Evolutionary conservation across 257 asterid genomes (phyloP), one percentile per base, ranked within the genome.

Genomic region (Rubia yunnanensis): DNA sequence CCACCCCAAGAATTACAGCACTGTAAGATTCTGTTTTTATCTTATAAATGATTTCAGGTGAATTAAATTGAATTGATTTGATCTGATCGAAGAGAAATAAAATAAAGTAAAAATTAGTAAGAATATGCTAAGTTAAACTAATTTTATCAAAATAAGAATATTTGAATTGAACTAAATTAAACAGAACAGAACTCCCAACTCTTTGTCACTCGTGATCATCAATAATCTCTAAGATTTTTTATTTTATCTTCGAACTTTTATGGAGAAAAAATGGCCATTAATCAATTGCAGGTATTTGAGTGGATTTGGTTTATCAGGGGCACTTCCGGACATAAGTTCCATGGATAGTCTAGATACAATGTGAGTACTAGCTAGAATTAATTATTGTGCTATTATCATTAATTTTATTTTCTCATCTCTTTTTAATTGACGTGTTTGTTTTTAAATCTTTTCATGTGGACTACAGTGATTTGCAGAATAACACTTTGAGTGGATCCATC

Each of bases 1-100:
- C 79, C 0, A 69, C 63, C n/a, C 95, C 95, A 28, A 85, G 89
- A n/a, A 77, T 85, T 4, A 88, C 95, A n/a, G 67, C 92, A 30
- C 28, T 86, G 95, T 86, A 84, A 57, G 77, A 32, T 10, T 31
- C 23, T 44, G 20, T 44, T 44, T 14, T 13, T 14, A 2, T 14
- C 20, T n/a, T n/a, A n/a, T n/a, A n/a, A n/a, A n/a, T n/a, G n/a
- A n/a, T n/a, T n/a, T n/a, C n/a, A n/a, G n/a, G n/a, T n/a, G n/a
- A n/a, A n/a, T n/a, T n/a, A n/a, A n/a, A n/a, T n/a, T n/a, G n/a
- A n/a, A n/a, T n/a, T n/a, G n/a, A n/a, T n/a, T n/a, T n/a, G n/a
- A n/a, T n/a, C n/a, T n/a, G n/a, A n/a, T n/a, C n/a, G n/a, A n/a
- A n/a, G n/a, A n/a, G n/a, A n/a, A n/a, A n/a, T n/a, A n/a, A n/a